phyloP scores from a whole-genome alignment of 257 asterid genomes.

The Fraxinus excelsior region DNA sequence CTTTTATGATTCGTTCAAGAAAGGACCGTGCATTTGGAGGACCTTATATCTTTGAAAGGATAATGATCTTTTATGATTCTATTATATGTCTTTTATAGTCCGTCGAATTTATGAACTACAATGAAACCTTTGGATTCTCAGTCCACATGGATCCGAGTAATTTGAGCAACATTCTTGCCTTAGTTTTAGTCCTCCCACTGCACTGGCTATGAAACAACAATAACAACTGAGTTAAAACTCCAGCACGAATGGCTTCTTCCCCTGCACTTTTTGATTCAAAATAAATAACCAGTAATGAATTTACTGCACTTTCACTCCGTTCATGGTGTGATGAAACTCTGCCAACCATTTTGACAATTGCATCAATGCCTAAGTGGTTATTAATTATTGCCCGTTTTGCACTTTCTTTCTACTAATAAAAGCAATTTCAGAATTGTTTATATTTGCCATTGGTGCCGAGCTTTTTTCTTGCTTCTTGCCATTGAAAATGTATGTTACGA shows the following conservation, averaged over 20 bases:
- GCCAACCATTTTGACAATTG: conserved; percentile 56
- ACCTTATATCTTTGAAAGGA: background rate
- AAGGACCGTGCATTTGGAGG: background rate
- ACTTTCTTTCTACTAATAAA: conserved; percentile 13
- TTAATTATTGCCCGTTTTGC: conserved; percentile 30
- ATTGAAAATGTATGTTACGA: conserved; percentile 28
- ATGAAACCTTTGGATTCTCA: conserved; percentile 20
- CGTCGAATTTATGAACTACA: background rate
- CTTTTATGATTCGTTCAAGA: background rate
- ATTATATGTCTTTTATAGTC: background rate
- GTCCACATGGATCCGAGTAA: conserved; percentile 39
- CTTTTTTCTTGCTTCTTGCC: conserved; percentile 23
- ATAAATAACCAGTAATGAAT: conserved; percentile 36
- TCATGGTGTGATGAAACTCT: conserved; percentile 46
- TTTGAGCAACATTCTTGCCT: conserved; percentile 52
- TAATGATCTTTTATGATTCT: no score
- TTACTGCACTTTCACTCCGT: conserved; percentile 55
- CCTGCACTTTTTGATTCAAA: conserved; percentile 28
- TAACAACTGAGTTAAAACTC: conserved; percentile 48
- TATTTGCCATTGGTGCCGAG: conserved; percentile 40
- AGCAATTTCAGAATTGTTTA: conserved; percentile 11
- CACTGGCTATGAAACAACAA: conserved; percentile 64
- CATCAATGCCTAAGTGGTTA: conserved; percentile 36
- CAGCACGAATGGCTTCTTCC: conserved; percentile 44
- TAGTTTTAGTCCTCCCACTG: conserved; percentile 36